Evolutionary conservation across 805 yeast genomes (phyloP).

Genomic region (Kodamaea kaohsiungensis): DNA sequence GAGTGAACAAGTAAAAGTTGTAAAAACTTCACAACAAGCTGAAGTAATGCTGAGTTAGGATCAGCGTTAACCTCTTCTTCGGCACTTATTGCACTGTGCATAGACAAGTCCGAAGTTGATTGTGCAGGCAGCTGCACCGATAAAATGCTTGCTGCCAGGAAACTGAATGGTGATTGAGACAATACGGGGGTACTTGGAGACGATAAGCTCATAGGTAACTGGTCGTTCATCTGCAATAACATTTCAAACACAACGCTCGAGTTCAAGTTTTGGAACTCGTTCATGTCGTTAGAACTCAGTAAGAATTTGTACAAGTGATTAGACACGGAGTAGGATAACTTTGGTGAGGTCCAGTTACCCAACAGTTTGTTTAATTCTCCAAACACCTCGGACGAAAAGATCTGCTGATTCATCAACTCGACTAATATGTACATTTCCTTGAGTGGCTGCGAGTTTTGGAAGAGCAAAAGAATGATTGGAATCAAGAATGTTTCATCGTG

Average conservation of each 20-base stretch:
- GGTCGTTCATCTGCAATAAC: slow-evolving; percentile 40
- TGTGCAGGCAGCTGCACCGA: background rate
- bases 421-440: slow-evolving; percentile 29
- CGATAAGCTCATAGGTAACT: slow-evolving; percentile 42
- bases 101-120: slow-evolving; percentile 8
- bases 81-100: background rate
- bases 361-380: slow-evolving; percentile 27
- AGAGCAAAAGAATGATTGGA: slow-evolving; percentile 35
- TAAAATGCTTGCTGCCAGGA: slow-evolving; percentile 2
- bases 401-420: slow-evolving; percentile 34
- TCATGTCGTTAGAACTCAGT: slow-evolving; percentile 18
- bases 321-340: slow-evolving; percentile 18
- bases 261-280: slow-evolving; percentile 37
- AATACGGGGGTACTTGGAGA: slow-evolving; percentile 45
- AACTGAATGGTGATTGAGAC: slow-evolving; percentile 7
- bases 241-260: slow-evolving; percentile 34
- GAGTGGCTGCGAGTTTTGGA: slow-evolving; percentile 24
- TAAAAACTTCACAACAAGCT: slow-evolving; percentile 32
- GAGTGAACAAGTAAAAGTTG: slow-evolving; percentile 37
- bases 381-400: slow-evolving; percentile 31
- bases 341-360: slow-evolving; percentile 27
- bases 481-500: slow-evolving; percentile 43
- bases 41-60: slow-evolving; percentile 29
- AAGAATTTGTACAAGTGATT: slow-evolving; percentile 23
- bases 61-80: slow-evolving; percentile 6